Conservation (phyloP, 2,329 filamentous ascomycete species). For the Anthostomella pinea region DNA sequence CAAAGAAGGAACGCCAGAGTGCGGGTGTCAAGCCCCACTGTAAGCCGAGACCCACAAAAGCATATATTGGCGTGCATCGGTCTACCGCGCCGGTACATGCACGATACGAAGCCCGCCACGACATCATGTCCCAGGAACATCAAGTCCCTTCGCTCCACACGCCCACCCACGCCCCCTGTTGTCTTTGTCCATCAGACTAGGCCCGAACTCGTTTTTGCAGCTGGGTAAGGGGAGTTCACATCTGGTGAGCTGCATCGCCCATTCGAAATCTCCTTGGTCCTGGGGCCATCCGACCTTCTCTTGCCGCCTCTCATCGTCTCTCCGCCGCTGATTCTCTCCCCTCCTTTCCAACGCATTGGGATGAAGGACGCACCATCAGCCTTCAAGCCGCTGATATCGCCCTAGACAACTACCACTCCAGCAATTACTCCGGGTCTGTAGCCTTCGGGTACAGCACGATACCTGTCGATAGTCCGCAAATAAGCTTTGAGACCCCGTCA, state of each 20-base stretch:
- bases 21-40: conserved; percentile 10
- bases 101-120: conserved; percentile 22
- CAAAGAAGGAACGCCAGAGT: not conserved
- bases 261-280: conserved; percentile 31
- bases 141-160: conserved; percentile 28
- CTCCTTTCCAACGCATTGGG: conserved; percentile 10
- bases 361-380: conserved; percentile 10
- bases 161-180: conserved; percentile 25
- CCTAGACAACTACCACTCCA: not conserved
- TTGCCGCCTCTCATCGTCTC: conserved; percentile 30
- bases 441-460: not conserved
- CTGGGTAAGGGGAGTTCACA: conserved; percentile 30
- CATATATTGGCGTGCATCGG: not conserved
- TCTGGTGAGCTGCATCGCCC: conserved; percentile 23
- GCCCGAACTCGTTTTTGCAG: conserved; percentile 16
- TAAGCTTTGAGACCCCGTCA: not conserved
- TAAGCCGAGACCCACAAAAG: conserved; percentile 17
- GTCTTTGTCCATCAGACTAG: conserved; percentile 25
- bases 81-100: conserved; percentile 17
- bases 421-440: not conserved
- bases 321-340: conserved; percentile 28
- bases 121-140: conserved; percentile 30
- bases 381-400: conserved; percentile 7
- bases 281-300: conserved; percentile 29
- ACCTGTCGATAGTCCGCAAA: not conserved